Evolutionary conservation across 345 rosid species (phyloP).

Genomic region (Pseudoturritis turrita): DNA sequence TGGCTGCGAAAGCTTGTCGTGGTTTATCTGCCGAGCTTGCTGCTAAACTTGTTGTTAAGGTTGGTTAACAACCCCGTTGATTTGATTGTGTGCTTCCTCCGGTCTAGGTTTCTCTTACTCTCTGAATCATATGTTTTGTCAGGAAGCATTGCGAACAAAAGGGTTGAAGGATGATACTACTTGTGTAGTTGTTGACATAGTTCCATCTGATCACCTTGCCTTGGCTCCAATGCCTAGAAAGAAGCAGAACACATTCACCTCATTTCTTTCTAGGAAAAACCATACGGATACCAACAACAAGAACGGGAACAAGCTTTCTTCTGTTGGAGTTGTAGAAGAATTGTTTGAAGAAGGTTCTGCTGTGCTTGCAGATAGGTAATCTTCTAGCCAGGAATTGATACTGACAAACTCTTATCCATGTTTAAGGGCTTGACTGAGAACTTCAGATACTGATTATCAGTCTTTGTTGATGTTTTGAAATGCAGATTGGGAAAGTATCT

Average conservation of each 20-base stretch:
- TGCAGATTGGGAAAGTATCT: slow-evolving; percentile 86
- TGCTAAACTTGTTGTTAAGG: slow-evolving; percentile 97
- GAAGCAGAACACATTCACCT: slow-evolving; percentile 60
- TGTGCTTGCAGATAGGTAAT: slow-evolving; percentile 86
- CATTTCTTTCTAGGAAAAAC: slow-evolving; percentile 65
- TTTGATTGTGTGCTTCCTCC: not conserved
- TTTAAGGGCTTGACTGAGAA: not conserved
- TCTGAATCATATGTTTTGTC: slow-evolving; percentile 14
- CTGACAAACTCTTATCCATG: not conserved
- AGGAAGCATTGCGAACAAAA: slow-evolving; percentile 97
- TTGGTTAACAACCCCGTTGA: slow-evolving; percentile 21
- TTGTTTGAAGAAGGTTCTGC: slow-evolving; percentile 99
- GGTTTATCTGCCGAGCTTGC: slow-evolving; percentile 98
- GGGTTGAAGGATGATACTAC: slow-evolving; percentile 99
- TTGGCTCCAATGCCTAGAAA: slow-evolving; percentile 62
- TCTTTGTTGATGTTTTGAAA: slow-evolving; percentile 7
- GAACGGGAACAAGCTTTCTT: slow-evolving; percentile 73
- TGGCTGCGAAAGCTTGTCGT: slow-evolving; percentile 93
- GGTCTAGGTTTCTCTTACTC: not conserved
- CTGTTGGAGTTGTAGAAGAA: slow-evolving; percentile 95
- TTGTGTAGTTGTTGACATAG: slow-evolving; percentile 95
- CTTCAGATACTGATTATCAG: not conserved
- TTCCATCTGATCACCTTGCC: slow-evolving; percentile 75
- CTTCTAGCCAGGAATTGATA: not conserved
- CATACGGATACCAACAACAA: slow-evolving; percentile 42